Evolutionary conservation across 345 rosid species (phyloP), one percentile per base, ranked within the genome.

Genomic region (Rhizophora apiculata): DNA sequence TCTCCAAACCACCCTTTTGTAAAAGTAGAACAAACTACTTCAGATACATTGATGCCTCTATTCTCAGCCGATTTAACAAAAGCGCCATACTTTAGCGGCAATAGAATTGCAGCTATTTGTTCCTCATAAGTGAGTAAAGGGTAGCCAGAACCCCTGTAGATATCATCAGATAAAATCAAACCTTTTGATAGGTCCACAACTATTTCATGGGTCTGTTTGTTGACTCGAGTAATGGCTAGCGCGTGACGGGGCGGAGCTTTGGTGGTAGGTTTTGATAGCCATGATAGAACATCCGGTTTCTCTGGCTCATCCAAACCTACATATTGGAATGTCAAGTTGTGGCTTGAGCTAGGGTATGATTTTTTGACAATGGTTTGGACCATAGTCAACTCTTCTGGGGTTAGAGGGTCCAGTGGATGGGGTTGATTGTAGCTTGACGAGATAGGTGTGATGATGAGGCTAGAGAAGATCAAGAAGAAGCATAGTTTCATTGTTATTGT

Each of bases 231-330:
- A 11, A 80, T 36, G 64, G 31, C 80, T 1, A 67, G 72, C 21
- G 84, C 83, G 62, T 53, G 76, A n/a, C 86, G 82, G 24, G 76
- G 80, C 16, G 72, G 74, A 29, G 63, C 18, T 53, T 65, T 43
- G 21, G 31, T 1, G 1, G 11, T 31, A 13, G 76, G 67, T 3
- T 64, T 60, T 20, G 78, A 67, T 6, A 78, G 61, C 82, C 84
- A 74, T 9, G 72, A 63, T 1, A 64, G 65, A 18, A 82, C 22
- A 8, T 11, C 3, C 2, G 66, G 54, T 63, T 82, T 82, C 11
- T 79, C 82, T 2, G 80, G 83, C 43, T 79, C 82, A 48, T 80
- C 80, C 20, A 82, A 60, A 13, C 74, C 81, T 20, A 72, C 80
- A 9, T 82, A 77, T 0, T 79, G 83, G 78, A 82, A 79, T 19